Base-by-base conservation (phyloP, 2,329 filamentous ascomycete genomes). In the Exserohilum rostratum region DNA sequence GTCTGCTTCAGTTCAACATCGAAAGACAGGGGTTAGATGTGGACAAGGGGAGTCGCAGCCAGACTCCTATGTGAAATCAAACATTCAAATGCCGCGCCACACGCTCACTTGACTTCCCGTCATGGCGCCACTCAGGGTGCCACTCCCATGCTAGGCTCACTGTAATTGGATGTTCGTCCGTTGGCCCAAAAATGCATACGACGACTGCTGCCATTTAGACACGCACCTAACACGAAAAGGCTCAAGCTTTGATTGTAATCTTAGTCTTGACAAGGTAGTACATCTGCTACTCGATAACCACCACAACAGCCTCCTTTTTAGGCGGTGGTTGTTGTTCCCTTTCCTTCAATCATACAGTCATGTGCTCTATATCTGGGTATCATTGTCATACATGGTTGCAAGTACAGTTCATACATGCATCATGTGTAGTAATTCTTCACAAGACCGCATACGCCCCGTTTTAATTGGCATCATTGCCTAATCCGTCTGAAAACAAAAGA, bases 241-340 rank as follows among this genome's bases (percentile, higher is more conserved):
- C 11, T 3, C 29, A 18, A 20, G 18, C 25, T 43, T 12, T 3
- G 25, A 6, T 25, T 43, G 25, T 20, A 25, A 31, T 30, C 5
- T 25, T 30, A 29, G 5, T 31, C 12, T 38, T 22, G 27, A 10
- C n/a, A 18, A 12, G 3, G n/a, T 43, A 11, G 15, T 43, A 43
- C 27, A 30, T 18, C n/a, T 29, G 17, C 17, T 13, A 18, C 7
- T 43, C 25, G 15, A 30, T 15, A 29, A 18, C 15, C 39, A 29
- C 25, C 22, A 27, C 27, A 10, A 11, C n/a, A 42, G 29, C 15
- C 39, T 13, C 39, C 22, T 18, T 43, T 3, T 17, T 6, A 18
- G 7, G 9, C 17, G 10, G n/a, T 12, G 10, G 34, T 30, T 30
- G 34, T 30, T 30, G 5, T 59, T 58, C 33, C 62, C 61, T 45